Evolutionary conservation across 2,329 filamentous ascomycete genomes (phyloP).

Genomic region (Aspergillus sclerotialis): DNA sequence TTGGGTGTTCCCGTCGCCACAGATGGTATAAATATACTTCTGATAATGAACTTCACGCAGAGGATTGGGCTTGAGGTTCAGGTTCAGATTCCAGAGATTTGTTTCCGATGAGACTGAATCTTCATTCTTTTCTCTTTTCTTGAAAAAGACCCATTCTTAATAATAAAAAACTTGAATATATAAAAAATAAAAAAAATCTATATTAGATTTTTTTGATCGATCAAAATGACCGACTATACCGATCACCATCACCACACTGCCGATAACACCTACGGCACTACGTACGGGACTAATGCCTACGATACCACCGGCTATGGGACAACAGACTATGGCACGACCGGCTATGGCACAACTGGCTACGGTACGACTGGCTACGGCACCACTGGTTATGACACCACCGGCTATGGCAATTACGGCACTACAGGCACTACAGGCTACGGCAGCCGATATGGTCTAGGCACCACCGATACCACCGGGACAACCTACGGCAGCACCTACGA

Average conservation of each 20-base stretch:
- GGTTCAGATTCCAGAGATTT: background rate
- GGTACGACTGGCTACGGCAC: conserved; percentile 15
- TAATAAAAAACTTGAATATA: conserved; percentile 1
- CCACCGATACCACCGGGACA: conserved; percentile 9
- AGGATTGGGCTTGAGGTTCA: too few relatives aligned
- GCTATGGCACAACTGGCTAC: conserved; percentile 18
- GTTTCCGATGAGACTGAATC: background rate
- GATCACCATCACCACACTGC: conserved; percentile 12
- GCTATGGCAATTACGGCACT: conserved; percentile 12
- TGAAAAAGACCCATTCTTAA: background rate
- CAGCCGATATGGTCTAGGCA: conserved; percentile 7
- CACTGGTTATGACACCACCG: conserved; percentile 9
- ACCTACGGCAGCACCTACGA: conserved; percentile 17
- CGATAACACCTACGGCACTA: conserved; percentile 10
- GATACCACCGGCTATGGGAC: conserved; percentile 5
- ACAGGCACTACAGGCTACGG: conserved; percentile 12
- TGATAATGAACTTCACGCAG: too few relatives aligned
- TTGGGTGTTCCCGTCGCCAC: too few relatives aligned
- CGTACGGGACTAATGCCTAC: conserved; percentile 7
- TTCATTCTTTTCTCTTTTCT: background rate
- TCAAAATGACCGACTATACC: conserved; percentile 5
- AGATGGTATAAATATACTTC: too few relatives aligned
- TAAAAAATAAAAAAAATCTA: conserved; percentile 1
- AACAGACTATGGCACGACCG: conserved; percentile 3
- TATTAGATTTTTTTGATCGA: background rate